phyloP scores from a whole-genome alignment of 495 filamentous ascomycete species.

The Terfezia claveryi region DNA sequence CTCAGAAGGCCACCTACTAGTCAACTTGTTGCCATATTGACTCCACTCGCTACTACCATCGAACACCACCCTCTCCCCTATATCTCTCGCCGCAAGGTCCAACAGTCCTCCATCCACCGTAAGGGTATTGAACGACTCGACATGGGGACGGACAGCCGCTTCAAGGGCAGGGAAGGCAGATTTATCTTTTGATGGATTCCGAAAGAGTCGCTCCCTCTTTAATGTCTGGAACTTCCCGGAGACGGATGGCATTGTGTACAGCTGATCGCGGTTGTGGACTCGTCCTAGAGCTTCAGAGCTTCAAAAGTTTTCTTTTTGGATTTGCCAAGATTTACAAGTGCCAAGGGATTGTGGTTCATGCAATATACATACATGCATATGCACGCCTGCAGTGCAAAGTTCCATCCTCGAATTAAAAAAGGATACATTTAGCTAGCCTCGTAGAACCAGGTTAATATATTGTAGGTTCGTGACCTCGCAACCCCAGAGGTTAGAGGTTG shows the following conservation, averaged over 20 bases:
- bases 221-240: conserved; percentile 45
- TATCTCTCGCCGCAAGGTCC: conserved; percentile 58
- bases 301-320: no score
- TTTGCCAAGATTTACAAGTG: no score
- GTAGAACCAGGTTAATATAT: no score
- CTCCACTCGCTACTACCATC: conserved; percentile 38
- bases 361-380: no score
- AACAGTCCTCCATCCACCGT: conserved; percentile 50
- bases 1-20: conserved; percentile 14
- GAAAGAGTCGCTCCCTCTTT: conserved; percentile 67
- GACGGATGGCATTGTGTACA: not conserved
- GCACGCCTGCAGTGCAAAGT: no score
- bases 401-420: no score
- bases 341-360: no score
- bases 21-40: conserved; percentile 16
- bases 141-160: conserved; percentile 63
- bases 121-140: conserved; percentile 89
- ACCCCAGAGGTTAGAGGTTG: no score
- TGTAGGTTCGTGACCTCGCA: no score
- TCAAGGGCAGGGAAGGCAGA: conserved; percentile 75
- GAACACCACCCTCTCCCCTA: conserved; percentile 68
- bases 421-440: no score
- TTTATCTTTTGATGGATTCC: conserved; percentile 62
- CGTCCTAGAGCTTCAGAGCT: no score
- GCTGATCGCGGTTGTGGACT: no score